Conservation (phyloP, 768 basidiomycete species). For the Phlebiopsis flavidoalba region DNA sequence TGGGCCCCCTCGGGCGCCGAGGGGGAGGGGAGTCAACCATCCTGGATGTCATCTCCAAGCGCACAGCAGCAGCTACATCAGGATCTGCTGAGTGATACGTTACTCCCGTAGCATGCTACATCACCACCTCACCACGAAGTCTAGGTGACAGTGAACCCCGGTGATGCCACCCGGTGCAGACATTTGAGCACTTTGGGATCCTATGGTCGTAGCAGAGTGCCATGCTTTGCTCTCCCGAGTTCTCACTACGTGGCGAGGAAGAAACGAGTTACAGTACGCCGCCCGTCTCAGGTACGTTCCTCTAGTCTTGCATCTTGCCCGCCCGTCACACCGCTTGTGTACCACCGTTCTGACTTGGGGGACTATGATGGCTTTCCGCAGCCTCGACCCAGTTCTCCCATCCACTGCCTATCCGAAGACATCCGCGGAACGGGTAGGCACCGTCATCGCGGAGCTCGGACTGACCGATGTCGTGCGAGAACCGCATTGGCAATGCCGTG, state of each 20-base stretch:
- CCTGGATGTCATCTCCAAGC: constrained; percentile 48
- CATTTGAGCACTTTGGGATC: constrained; percentile 38
- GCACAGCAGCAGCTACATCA: constrained; percentile 31
- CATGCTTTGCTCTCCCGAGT: constrained; percentile 54
- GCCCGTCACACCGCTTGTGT: not conserved
- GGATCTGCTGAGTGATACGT: constrained; percentile 11
- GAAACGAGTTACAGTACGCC: constrained; percentile 51
- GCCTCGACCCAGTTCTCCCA: constrained; percentile 11
- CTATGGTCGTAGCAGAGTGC: constrained; percentile 60
- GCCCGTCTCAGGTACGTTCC: constrained; percentile 43
- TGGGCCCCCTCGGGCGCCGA: constrained; percentile 43
- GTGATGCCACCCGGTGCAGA: constrained; percentile 9
- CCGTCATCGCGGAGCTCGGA: constrained; percentile 42
- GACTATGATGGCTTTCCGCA: constrained; percentile 1
- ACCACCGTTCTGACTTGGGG: not conserved
- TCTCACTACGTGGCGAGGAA: constrained; percentile 48
- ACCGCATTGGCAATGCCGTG: constrained; percentile 53
- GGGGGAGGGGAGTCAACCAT: constrained; percentile 49
- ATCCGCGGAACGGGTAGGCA: constrained; percentile 37
- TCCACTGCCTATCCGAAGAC: constrained; percentile 21
- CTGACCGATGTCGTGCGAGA: constrained; percentile 41
- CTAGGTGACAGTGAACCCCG: constrained; percentile 20
- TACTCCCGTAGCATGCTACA: not conserved
- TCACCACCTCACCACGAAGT: not conserved
- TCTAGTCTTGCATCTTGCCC: not conserved